Evolutionary conservation across 805 yeast species (phyloP).

Genomic region (Zygosaccharomyces pseudorouxii): DNA sequence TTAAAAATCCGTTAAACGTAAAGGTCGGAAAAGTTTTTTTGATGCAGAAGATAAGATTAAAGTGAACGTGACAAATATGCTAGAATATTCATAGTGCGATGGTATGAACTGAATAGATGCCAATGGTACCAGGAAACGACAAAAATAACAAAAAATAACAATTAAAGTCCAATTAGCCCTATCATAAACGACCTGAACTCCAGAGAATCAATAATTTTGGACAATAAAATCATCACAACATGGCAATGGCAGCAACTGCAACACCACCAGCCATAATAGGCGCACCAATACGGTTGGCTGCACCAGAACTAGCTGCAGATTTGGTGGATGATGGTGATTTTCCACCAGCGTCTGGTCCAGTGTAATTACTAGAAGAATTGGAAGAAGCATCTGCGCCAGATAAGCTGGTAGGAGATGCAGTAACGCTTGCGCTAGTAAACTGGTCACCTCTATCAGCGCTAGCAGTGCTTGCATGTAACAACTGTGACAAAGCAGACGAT

Average conservation of each 20-base stretch:
- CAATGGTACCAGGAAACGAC: neutral
- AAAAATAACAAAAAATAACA: neutral
- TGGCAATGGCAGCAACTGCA: constrained; percentile 9
- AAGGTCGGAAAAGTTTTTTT: neutral
- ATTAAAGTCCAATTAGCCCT: neutral
- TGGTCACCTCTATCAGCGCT: neutral
- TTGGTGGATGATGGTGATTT: neutral
- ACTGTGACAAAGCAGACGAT: constrained; percentile 15
- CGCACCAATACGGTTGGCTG: constrained; percentile 8
- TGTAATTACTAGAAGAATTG: neutral
- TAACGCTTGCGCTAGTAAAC: neutral
- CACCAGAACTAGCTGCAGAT: constrained; percentile 11
- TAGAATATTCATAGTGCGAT: neutral
- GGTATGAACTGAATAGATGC: neutral
- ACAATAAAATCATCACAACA: constrained; percentile 1
- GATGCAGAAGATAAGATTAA: neutral
- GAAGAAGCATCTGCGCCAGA: neutral
- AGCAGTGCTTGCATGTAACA: constrained; percentile 9
- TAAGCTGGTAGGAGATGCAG: neutral
- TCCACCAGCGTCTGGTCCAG: neutral
- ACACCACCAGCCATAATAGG: constrained; percentile 12
- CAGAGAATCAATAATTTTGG: neutral
- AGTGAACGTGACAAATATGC: neutral
- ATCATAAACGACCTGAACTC: neutral
- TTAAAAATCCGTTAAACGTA: neutral